Evolutionary conservation across 1,284 basidiomycete genomes (phyloP), one percentile per base, ranked within the genome.

Genomic region (Rhodotorula sp.): DNA sequence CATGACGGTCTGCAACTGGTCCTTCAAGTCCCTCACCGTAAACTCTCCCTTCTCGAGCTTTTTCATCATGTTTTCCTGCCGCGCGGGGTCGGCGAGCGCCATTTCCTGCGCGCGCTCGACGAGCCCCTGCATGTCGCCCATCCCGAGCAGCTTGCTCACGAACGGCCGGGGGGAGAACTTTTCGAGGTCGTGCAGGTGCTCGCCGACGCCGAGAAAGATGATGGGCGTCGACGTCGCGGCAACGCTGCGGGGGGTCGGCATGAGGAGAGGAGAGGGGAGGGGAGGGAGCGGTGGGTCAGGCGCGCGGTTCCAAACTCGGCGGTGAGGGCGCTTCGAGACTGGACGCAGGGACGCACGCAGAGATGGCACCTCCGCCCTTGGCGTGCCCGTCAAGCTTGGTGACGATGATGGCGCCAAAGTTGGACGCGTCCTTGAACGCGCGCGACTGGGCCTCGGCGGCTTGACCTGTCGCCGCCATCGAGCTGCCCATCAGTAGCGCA

Each of bases 331-430:
- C n/a, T n/a, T n/a, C n/a, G n/a, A n/a, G n/a, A n/a, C n/a, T n/a
- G n/a, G n/a, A n/a, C n/a, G n/a, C n/a, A n/a, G n/a, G n/a, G n/a
- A n/a, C 91, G 75, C 82, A 95, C 94, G 96, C 96, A 60, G 97
- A 99, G 74, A 99, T 99, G 49, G 97, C 97, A 71, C 97, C 97
- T 82, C 97, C 97, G 76, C 97, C 97, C 82, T 98, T 99, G 1
- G 97, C 97, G 81, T 99, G 97, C 10, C 97, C 97, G 79, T 99
- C 97, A 88, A 99, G 93, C 84, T 99, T 99, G 34, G 97, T 99
- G 25, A 99, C 96, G 76, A 99, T 97, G 78, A 99, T 99, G 1
- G 96, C 95, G 77, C 96, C 97, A 81, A 98, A 99, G 80, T 97
- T 89, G 21, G 95, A 92, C 74, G 91, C 94, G 74, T 98, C 94